phyloP scores from a whole-genome alignment of 2,329 filamentous ascomycete genomes.

The Penicillium sp. region DNA sequence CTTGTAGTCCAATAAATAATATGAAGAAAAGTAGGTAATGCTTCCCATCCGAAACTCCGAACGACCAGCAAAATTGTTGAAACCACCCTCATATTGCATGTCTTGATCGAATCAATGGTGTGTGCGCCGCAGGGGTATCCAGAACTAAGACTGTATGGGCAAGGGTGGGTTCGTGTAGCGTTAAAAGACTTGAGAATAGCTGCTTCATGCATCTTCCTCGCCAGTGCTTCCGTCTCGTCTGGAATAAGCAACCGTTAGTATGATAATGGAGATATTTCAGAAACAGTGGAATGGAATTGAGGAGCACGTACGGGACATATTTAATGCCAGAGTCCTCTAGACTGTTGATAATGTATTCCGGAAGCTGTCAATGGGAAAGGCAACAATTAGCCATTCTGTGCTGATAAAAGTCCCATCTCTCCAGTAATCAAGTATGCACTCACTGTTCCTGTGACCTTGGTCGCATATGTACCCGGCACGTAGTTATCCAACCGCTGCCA shows the following conservation, averaged over 20 bases:
- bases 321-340: slow-evolving; percentile 60
- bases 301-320: slow-evolving; percentile 55
- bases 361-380: slow-evolving; percentile 41
- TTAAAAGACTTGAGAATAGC: slow-evolving; percentile 1
- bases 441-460: slow-evolving; percentile 83
- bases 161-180: slow-evolving; percentile 6
- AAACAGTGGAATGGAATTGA: not conserved
- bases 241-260: slow-evolving; percentile 10
- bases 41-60: slow-evolving; percentile 24
- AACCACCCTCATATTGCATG: slow-evolving; percentile 1
- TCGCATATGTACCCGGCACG: slow-evolving; percentile 85
- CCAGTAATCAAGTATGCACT: slow-evolving; percentile 26
- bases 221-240: slow-evolving; percentile 48
- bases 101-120: slow-evolving; percentile 1
- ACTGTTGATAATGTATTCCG: slow-evolving; percentile 55
- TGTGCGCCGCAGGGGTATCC: slow-evolving; percentile 12
- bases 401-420: not conserved
- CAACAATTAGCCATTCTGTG: not conserved
- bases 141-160: slow-evolving; percentile 1
- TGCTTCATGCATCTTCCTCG: slow-evolving; percentile 43
- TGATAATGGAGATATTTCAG: not conserved
- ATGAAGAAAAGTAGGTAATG: slow-evolving; percentile 18
- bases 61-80: slow-evolving; percentile 9
- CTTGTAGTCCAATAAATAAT: slow-evolving; percentile 14
- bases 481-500: slow-evolving; percentile 92